A percentile compares a stretch with the other conserved stretches of the same genome.
phyloP scores from a whole-genome alignment of 176 grass and related monocot genomes.

The Poa pratensis region DNA sequence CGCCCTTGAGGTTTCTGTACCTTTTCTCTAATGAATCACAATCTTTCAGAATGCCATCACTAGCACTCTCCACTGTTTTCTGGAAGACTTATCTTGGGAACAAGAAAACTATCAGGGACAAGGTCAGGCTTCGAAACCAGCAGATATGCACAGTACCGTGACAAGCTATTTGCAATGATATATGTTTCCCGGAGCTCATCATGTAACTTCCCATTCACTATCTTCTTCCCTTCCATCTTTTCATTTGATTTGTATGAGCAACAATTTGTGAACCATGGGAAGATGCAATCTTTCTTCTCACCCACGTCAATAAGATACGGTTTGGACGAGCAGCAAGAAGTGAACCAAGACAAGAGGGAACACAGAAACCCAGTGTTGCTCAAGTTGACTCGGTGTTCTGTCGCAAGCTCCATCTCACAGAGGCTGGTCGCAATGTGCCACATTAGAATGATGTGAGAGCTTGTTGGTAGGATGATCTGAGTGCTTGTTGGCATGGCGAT shows the following conservation, averaged over 20 bases:
- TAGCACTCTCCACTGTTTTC: conserved; percentile 16
- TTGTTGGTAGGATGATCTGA: neutral
- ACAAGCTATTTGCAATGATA: conserved; percentile 44
- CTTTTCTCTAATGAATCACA: conserved; percentile 24
- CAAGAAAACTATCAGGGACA: conserved; percentile 35
- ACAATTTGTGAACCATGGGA: neutral
- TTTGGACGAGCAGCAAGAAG: neutral
- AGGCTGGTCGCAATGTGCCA: conserved; percentile 52
- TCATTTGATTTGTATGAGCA: neutral
- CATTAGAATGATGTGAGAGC: conserved; percentile 41
- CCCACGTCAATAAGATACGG: neutral
- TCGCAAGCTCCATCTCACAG: conserved; percentile 34
- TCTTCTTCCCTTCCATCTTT: neutral
- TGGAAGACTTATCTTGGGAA: conserved; percentile 13
- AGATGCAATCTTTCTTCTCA: neutral
- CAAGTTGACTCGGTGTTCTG: neutral
- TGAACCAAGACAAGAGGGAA: neutral
- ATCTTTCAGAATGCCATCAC: neutral
- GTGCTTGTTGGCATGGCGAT: neutral
- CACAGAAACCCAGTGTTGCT: neutral
- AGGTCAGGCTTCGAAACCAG: conserved; percentile 46
- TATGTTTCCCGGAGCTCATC: neutral
- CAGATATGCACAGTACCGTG: conserved; percentile 54
- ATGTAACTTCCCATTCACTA: neutral
- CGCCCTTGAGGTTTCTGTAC: neutral